Conservation (phyloP, 2,329 filamentous ascomycete species). For the Colletotrichum sp. region DNA sequence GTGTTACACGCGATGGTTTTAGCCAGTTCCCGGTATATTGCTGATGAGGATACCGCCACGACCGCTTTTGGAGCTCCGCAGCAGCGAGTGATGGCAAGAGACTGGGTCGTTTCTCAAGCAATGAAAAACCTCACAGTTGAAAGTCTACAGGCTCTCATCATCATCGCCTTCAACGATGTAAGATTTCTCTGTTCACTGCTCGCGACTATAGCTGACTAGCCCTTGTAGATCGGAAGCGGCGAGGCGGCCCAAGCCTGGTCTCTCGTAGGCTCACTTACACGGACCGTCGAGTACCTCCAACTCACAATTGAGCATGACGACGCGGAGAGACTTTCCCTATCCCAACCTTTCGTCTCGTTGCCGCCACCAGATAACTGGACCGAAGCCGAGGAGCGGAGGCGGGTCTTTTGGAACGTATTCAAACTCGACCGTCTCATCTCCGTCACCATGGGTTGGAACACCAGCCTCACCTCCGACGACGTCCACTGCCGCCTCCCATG, state of each 20-base stretch:
- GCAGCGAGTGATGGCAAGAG: background rate
- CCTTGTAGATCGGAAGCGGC: slow-evolving; percentile 33
- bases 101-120: slow-evolving; percentile 30
- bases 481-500: slow-evolving; percentile 33
- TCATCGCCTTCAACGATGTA: slow-evolving; percentile 41
- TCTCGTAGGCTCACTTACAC: slow-evolving; percentile 32
- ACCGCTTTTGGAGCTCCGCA: background rate
- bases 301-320: slow-evolving; percentile 33
- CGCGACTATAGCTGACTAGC: background rate
- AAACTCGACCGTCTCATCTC: slow-evolving; percentile 28
- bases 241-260: slow-evolving; percentile 31
- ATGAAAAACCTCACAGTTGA: slow-evolving; percentile 38
- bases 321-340: slow-evolving; percentile 26
- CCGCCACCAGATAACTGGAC: slow-evolving; percentile 30
- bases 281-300: slow-evolving; percentile 34
- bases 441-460: slow-evolving; percentile 33
- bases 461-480: slow-evolving; percentile 33
- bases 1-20: slow-evolving; percentile 40
- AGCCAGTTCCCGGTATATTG: slow-evolving; percentile 28
- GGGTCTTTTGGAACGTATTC: slow-evolving; percentile 37
- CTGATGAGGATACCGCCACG: slow-evolving; percentile 25
- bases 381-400: slow-evolving; percentile 32
- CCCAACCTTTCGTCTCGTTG: slow-evolving; percentile 31
- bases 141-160: slow-evolving; percentile 39
- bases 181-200: slow-evolving; percentile 22